Evolutionary conservation across 768 basidiomycete genomes (phyloP).

Genomic region (Tricholoma bakamatsutake): DNA sequence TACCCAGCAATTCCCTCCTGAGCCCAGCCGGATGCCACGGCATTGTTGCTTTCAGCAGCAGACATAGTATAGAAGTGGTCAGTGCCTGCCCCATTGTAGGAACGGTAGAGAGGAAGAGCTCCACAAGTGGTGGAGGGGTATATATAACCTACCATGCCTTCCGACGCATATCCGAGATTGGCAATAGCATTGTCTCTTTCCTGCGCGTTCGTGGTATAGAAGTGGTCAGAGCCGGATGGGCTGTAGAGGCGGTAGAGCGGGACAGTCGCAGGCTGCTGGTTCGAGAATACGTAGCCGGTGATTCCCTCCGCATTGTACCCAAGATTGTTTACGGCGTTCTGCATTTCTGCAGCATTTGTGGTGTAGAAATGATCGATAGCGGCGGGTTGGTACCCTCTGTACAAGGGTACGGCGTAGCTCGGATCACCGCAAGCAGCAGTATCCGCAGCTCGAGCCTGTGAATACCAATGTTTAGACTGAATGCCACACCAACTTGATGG

Average conservation of each 20-base stretch:
- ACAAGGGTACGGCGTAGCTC: constrained; percentile 4
- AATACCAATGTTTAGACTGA: neutral
- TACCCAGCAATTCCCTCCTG: neutral
- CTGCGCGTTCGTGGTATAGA: neutral
- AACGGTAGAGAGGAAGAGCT: neutral
- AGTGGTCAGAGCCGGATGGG: neutral
- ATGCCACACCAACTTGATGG: neutral
- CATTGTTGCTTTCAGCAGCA: neutral
- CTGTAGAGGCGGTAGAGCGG: constrained; percentile 5
- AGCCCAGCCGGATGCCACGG: neutral
- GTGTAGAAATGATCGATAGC: constrained; percentile 12
- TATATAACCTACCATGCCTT: neutral
- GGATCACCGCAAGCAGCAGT: constrained; percentile 8
- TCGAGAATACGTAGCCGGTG: constrained; percentile 12
- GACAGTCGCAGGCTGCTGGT: constrained; percentile 4
- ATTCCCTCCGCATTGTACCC: constrained; percentile 12
- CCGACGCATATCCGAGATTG: neutral
- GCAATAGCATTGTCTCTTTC: neutral
- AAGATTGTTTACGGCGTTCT: constrained; percentile 6
- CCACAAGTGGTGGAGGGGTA: neutral
- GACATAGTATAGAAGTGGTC: neutral
- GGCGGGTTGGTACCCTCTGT: neutral
- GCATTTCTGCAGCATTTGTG: constrained; percentile 7
- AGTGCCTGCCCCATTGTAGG: neutral
- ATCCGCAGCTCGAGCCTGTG: neutral